phyloP scores from a whole-genome alignment of 441 rosid genomes.

The Melastoma candidum region DNA sequence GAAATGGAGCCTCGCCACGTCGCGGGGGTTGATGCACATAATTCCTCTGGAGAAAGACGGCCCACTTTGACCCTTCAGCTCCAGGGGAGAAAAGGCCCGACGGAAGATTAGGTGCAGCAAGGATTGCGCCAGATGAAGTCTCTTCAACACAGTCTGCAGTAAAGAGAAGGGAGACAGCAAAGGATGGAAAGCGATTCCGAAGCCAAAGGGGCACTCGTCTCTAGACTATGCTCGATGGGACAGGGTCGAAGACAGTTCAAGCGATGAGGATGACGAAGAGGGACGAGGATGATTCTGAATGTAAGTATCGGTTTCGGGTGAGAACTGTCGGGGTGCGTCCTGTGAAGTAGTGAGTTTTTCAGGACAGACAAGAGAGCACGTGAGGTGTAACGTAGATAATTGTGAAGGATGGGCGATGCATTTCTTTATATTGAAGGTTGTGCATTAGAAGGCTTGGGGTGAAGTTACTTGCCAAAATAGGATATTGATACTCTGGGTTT shows the following conservation, averaged over 20 bases:
- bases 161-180: constrained; percentile 28
- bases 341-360: constrained; percentile 54
- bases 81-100: constrained; percentile 11
- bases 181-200: constrained; percentile 91
- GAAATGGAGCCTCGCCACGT: no score
- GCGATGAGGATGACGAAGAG: constrained; percentile 60
- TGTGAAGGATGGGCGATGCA: no score
- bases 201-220: constrained; percentile 94
- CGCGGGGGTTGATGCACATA: no score
- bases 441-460: neutral
- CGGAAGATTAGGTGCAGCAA: constrained; percentile 19
- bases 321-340: constrained; percentile 66
- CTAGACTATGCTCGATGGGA: constrained; percentile 86
- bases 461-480: no score
- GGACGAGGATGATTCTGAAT: constrained; percentile 48
- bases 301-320: constrained; percentile 76
- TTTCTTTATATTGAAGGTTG: neutral
- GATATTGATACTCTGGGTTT: no score
- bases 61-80: no score
- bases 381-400: no score
- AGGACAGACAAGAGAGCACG: no score
- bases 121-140: constrained; percentile 17
- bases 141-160: constrained; percentile 22
- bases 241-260: constrained; percentile 62
- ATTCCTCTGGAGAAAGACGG: no score